phyloP scores from a whole-genome alignment of 306 rosid genomes.

The Albizia julibrissin region DNA sequence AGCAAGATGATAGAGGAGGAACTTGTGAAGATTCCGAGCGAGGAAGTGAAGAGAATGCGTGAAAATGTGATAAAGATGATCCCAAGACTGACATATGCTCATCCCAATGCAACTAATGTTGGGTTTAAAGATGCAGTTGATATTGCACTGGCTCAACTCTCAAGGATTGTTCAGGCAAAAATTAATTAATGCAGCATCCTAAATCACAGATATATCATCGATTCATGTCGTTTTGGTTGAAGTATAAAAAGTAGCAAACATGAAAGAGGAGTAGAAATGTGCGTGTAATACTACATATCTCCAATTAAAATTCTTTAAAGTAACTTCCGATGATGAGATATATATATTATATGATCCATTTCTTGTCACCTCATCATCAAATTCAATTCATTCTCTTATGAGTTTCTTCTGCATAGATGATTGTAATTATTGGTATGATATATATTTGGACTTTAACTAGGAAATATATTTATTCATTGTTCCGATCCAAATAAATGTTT shows the following conservation, averaged over 20 bases:
- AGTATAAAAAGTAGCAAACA: neutral
- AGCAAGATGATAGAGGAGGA: slow-evolving; percentile 53
- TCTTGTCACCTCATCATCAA: neutral
- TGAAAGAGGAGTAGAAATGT: neutral
- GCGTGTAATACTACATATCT: neutral
- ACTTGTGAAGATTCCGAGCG: slow-evolving; percentile 39
- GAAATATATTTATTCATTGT: neutral
- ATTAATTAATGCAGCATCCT: neutral
- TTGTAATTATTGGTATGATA: neutral
- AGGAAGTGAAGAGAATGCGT: slow-evolving; percentile 48
- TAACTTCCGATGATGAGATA: neutral
- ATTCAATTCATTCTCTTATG: neutral
- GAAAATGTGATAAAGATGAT: slow-evolving; percentile 49
- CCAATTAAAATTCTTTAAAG: neutral
- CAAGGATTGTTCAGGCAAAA: neutral
- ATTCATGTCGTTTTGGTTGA: too few relatives aligned
- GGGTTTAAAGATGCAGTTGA: slow-evolving; percentile 63
- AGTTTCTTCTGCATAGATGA: neutral
- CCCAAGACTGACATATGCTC: slow-evolving; percentile 52
- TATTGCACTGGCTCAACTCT: slow-evolving; percentile 40
- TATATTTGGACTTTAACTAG: neutral
- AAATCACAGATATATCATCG: neutral
- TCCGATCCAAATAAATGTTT: neutral
- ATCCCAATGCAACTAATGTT: slow-evolving; percentile 51
- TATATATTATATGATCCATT: neutral